Percentiles rank a stretch among this genome's conserved stretches.
phyloP scores from a whole-genome alignment of 1,284 basidiomycete species.

The Fereydounia khargensis region DNA sequence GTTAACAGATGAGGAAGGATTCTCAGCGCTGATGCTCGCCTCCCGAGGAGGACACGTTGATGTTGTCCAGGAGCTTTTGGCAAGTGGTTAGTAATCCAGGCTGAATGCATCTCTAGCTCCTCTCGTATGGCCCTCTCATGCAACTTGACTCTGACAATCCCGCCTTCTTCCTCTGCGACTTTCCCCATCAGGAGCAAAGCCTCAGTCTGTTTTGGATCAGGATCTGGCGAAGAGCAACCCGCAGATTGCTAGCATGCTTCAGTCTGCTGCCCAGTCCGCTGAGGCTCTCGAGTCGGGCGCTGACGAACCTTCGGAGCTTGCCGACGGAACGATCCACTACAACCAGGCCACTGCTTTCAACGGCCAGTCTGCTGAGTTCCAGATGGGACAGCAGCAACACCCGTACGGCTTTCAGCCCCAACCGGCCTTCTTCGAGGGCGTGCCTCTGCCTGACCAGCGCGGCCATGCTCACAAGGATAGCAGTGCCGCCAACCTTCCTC shows the following conservation, averaged over 20 bases:
- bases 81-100: conserved; percentile 24
- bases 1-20: conserved; percentile 29
- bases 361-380: too few relatives aligned
- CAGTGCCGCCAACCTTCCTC: conserved; percentile 69
- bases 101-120: background rate
- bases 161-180: background rate
- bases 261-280: conserved; percentile 15
- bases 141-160: background rate
- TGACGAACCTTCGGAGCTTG: too few relatives aligned
- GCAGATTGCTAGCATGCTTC: conserved; percentile 9
- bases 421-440: conserved; percentile 24
- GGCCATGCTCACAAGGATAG: conserved; percentile 41
- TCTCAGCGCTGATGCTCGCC: conserved; percentile 36
- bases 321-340: conserved; percentile 45
- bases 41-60: conserved; percentile 39
- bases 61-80: conserved; percentile 44
- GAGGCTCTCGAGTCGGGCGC: too few relatives aligned
- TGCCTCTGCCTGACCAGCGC: conserved; percentile 29
- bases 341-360: too few relatives aligned
- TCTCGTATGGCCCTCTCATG: too few relatives aligned
- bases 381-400: background rate
- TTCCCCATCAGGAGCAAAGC: conserved; percentile 4
- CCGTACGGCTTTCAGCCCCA: conserved; percentile 25
- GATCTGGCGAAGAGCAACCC: conserved; percentile 22
- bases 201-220: conserved; percentile 16